A percentile compares a stretch with the other conserved stretches of the same genome.
Evolutionary conservation across 108 stramenopile genomes (phyloP).

Genomic region (Nannochloropsis gaditana): DNA sequence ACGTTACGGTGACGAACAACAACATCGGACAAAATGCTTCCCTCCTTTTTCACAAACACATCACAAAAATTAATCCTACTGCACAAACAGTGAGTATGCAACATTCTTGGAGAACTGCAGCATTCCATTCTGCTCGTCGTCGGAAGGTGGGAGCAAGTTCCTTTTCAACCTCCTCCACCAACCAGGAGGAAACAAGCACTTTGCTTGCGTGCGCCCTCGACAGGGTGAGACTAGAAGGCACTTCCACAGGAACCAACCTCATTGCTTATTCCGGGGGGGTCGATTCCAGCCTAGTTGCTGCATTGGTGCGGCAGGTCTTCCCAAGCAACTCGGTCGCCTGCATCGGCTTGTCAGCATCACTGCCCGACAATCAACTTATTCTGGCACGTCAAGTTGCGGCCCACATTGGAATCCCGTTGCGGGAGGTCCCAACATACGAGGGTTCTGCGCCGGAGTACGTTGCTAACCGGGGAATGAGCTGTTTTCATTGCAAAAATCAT

Average conservation of each 20-base stretch:
- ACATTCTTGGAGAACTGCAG: no score
- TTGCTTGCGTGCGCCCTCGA: neutral
- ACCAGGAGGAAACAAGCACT: neutral
- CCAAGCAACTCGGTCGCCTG: conserved; percentile 59
- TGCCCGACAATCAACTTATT: conserved; percentile 65
- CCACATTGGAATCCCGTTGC: conserved; percentile 63
- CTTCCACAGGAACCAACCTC: conserved; percentile 52
- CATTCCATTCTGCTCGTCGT: no score
- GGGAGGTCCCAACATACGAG: conserved; percentile 65
- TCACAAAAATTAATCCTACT: no score
- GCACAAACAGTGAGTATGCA: no score
- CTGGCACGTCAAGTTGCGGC: conserved; percentile 66
- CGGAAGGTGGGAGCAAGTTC: neutral
- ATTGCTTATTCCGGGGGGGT: conserved; percentile 86
- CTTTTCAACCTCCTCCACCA: neutral
- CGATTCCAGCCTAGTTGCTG: conserved; percentile 76
- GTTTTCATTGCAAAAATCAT: conserved; percentile 90
- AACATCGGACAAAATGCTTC: no score
- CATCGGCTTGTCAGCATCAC: conserved; percentile 71
- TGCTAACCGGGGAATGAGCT: conserved; percentile 74
- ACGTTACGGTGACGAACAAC: no score
- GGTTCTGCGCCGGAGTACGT: conserved; percentile 70
- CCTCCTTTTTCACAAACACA: no score
- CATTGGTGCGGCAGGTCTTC: conserved; percentile 61
- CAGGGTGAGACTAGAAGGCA: neutral